Conservation (phyloP, 495 filamentous ascomycete genomes). For the Hypoxylon subgilvum region DNA sequence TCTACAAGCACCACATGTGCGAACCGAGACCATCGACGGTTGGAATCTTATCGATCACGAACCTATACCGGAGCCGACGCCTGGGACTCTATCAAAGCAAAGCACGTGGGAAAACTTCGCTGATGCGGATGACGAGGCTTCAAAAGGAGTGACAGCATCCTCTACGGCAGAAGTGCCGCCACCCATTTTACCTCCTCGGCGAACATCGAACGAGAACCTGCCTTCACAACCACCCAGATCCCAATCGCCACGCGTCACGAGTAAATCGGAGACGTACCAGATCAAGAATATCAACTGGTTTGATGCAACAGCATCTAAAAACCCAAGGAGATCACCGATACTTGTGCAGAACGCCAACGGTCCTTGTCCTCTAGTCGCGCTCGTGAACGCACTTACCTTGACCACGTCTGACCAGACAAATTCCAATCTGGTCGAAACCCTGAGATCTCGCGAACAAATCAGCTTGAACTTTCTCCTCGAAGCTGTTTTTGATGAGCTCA, state of each 20-base stretch:
- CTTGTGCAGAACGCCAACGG: constrained; percentile 92
- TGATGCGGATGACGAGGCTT: constrained; percentile 36
- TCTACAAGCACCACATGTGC: constrained; percentile 20
- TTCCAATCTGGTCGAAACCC: constrained; percentile 75
- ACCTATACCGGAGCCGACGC: constrained; percentile 34
- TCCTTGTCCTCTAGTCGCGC: constrained; percentile 88
- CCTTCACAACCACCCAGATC: constrained; percentile 46
- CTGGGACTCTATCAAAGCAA: constrained; percentile 38
- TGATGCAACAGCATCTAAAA: constrained; percentile 46
- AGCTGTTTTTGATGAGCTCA: constrained; percentile 88
- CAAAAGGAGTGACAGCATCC: constrained; percentile 21
- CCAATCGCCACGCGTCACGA: constrained; percentile 33
- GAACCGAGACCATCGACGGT: constrained; percentile 45
- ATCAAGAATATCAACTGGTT: constrained; percentile 56
- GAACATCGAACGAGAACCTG: constrained; percentile 38
- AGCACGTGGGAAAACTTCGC: constrained; percentile 49
- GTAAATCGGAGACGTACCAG: constrained; percentile 54
- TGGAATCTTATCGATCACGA: constrained; percentile 60
- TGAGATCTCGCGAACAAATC: constrained; percentile 83
- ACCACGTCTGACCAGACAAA: constrained; percentile 67
- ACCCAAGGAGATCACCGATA: constrained; percentile 68
- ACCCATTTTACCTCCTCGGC: constrained; percentile 46
- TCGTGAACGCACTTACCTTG: constrained; percentile 89
- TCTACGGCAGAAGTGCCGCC: constrained; percentile 37
- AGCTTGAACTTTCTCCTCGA: constrained; percentile 84